Evolutionary conservation across 352 stramenopile species (phyloP), one percentile per base, ranked within the genome.

Genomic region (Elongisporangium senticosum): DNA sequence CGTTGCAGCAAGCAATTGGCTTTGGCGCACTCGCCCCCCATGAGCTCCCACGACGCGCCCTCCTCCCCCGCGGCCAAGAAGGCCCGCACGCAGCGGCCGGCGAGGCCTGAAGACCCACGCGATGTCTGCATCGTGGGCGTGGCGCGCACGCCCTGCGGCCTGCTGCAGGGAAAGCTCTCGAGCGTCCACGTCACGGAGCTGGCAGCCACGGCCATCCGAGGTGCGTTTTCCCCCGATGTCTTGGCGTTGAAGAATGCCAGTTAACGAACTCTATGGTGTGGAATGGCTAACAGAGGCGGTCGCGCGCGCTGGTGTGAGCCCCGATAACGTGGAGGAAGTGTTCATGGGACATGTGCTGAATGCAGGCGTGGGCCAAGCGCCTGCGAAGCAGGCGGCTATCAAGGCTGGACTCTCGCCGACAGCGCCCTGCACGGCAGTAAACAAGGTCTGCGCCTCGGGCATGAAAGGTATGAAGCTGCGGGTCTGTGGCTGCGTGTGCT

Each of bases 381-480:
- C 96, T 0, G 84, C 92, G 52, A 86, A 96, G 53, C 97, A 99
- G 70, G 93, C 95, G 15, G 79, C 74, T 4, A 58, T 91, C 21
- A 71, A 73, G 17, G 87, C 79, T 15, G 86, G 82, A 20, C 69
- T 98, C 15, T 77, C 80, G 2, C 61, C 75, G 51, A 73, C 65
- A 3, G 93, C 93, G n/a, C 81, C 95, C 17, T 98, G 93, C 68
- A 98, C 93, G 19, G 98, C 92, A 1, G 79, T 99, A n/a, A 99
- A 99, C 79, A 99, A 99, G 75, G 96, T 99, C 20, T 99, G 97
- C 72, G 96, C 90, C 5, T 95, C 75, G 1, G 90, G 90, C 52
- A 95, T 98, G 86, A 98, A 98, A 69, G 73, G 75, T 84, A 23
- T 24, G 24, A 15, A 50, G 28, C 11, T 43, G 19, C 8, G 13